Conservation (phyloP, 106 monocot genomes). For the Dactylorhiza incarnata region DNA sequence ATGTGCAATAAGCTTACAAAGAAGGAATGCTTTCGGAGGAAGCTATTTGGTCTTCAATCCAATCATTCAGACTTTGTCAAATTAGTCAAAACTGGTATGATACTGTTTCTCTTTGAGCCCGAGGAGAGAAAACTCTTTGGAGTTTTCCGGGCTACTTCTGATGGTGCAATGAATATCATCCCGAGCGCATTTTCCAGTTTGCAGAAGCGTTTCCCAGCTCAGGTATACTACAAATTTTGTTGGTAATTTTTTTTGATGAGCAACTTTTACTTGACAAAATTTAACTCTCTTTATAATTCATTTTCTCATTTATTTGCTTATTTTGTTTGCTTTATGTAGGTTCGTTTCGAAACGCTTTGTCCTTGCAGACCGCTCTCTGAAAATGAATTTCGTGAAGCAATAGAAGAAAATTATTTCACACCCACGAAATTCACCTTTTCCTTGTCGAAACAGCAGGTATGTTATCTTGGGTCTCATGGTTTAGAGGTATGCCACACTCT, state of each 20-base stretch:
- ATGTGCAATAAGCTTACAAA: constrained; percentile 44
- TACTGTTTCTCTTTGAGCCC: constrained; percentile 57
- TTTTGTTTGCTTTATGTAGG: constrained; percentile 3
- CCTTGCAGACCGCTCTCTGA: constrained; percentile 26
- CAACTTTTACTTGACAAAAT: background rate
- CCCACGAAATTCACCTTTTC: constrained; percentile 23
- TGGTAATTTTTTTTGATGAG: background rate
- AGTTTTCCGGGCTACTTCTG: constrained; percentile 43
- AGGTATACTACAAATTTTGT: constrained; percentile 21
- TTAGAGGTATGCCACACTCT: too few relatives aligned
- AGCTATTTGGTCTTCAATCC: constrained; percentile 44
- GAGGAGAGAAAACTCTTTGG: constrained; percentile 51
- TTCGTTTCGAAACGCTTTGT: constrained; percentile 11
- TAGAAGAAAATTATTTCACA: constrained; percentile 23
- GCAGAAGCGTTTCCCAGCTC: constrained; percentile 32
- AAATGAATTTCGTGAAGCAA: constrained; percentile 29
- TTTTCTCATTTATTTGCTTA: background rate
- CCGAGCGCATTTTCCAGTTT: constrained; percentile 29
- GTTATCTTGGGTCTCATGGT: background rate
- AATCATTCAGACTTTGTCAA: constrained; percentile 19
- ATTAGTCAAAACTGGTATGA: constrained; percentile 30
- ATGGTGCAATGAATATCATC: constrained; percentile 36
- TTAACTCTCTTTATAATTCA: background rate
- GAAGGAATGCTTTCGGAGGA: constrained; percentile 34
- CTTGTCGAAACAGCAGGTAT: constrained; percentile 14